These are phyloP conservation scores for Sugiyamaella sp. DNA, from an alignment of 1,139 yeast species.

Conservation along the genomic window DNA sequence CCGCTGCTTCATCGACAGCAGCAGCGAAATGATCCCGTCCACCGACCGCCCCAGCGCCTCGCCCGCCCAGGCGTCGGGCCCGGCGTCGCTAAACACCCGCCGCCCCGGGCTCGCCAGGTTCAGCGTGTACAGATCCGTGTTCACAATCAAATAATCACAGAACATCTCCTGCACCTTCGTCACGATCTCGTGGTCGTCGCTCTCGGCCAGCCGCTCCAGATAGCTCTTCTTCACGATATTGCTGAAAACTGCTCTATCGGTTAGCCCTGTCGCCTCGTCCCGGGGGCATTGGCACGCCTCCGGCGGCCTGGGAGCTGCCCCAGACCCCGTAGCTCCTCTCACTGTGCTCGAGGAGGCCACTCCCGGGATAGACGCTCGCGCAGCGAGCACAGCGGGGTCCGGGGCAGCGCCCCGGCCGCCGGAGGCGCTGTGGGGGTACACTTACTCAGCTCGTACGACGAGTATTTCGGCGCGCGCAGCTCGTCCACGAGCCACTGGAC, in stretches of 20 bases:
- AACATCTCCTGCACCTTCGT: conserved; percentile 77
- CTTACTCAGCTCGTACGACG: conserved; percentile 63
- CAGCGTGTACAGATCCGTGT: conserved; percentile 64
- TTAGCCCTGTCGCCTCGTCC: neutral
- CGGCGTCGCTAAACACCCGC: conserved; percentile 36
- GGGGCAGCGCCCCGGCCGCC: no score
- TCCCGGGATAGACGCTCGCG: no score
- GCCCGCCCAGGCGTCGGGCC: conserved; percentile 51
- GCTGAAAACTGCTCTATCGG: conserved; percentile 51
- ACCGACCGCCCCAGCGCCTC: conserved; percentile 51
- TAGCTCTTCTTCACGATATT: conserved; percentile 74
- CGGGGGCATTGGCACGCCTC: neutral
- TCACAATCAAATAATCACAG: conserved; percentile 77
- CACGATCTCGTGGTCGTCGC: conserved; percentile 84
- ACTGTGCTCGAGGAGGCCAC: no score
- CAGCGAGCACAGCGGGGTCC: no score
- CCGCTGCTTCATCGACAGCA: conserved; percentile 72
- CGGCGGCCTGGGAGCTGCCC: neutral
- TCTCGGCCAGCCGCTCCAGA: conserved; percentile 83
- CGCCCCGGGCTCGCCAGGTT: conserved; percentile 38
- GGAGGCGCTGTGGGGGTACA: no score
- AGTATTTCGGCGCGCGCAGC: conserved; percentile 75
- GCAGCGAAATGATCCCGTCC: conserved; percentile 62
- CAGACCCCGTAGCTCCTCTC: neutral
- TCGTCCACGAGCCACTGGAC: conserved; percentile 65